Base-by-base conservation (phyloP, 2,329 filamentous ascomycete species). In the Hypoxylon sp. region DNA sequence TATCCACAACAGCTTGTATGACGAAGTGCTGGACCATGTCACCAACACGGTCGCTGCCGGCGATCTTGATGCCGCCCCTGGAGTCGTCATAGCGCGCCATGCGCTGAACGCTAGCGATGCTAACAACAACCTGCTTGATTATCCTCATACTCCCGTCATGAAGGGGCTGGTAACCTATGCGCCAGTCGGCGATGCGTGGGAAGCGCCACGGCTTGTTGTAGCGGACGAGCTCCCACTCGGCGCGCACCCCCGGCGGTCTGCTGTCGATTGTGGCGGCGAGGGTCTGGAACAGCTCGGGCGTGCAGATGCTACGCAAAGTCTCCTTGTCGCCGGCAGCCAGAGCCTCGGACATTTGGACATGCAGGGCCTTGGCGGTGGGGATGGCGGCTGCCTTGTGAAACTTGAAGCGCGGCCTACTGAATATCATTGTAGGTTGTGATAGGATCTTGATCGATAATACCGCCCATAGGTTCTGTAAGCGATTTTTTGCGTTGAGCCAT, bases 21-120 rank as follows among this genome's bases (percentile, higher is more conserved):
- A 91, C 88, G 3, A 93, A 68, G 72, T 92, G 87, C 80, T 93
- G 91, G 1, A 83, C 75, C 70, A 89, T 82, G 51, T 85, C 79
- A 71, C 85, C 83, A 68, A 84, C 79, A 72, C 82, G 82, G 45
- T 82, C 80, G 64, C 78, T 81, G 2, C 83, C 84, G 0, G 80
- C 77, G 6, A 86, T 74, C n/a, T 78, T 71, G 63, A 75, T 69
- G 12, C 79, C 81, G 14, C 78, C 79, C 2, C 57, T 64, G 6
- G 63, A 55, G 30, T 71, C 71, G 50, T 80, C 76, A 63, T 79
- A 78, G 70, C 82, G 80, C 6, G 79, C 80, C 33, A 87, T 77
- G 69, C 80, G 81, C 78, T 91, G 89, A 30, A 79, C 81, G 62
- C 85, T 88, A 26, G 79, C 75, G 65, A 91, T 85, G 60, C 81